Base-by-base conservation (phyloP, 2,329 filamentous ascomycete genomes). In the Ambrosiella cleistominuta region DNA sequence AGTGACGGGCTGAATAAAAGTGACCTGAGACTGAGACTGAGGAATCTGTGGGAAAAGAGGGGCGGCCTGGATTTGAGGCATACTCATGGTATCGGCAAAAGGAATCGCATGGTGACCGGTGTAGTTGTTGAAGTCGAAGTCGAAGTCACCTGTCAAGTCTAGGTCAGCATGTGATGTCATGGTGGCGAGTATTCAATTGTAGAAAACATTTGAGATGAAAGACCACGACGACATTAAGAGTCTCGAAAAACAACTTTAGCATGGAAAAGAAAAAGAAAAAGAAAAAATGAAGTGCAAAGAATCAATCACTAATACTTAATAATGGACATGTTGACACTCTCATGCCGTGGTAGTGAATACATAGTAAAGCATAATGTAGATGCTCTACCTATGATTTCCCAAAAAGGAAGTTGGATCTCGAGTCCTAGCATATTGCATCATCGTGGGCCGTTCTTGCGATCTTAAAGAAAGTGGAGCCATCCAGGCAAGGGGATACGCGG, bases 401-500 rank as follows among this genome's bases (percentile, higher is more conserved):
- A 17, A 36, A 49, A 49, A 17, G 54, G 54, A 56, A 56, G 54
- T 56, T 49, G 52, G 36, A 39, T 37, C 61, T 51, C 17, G 71
- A 70, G 73, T 80, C 78, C 80, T 77, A 77, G 72, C 77, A 68
- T 76, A 81, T 81, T 74, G 76, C 78, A 76, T 74, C 76, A 81
- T 81, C 72, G 68, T 64, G 66, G 64, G 64, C 50, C 17, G 44
- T 53, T 56, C 54, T 67, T 67, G 74, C 73, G 75, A 72, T 71
- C 39, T 2, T 40, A 39, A 1, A 11, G 35, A 50, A 57, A 49
- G 58, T 57, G 54, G 58, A 49, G 58, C 47, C 19, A 52, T 27
- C 38, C 13, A 50, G 19, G 11, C 15, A 38, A 27, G 9, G 8
- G 19, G 36, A 40, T 13, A 55, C 38, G 17, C 15, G 38, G 11